Percentiles rank a stretch among this genome's conserved stretches.
Evolutionary conservation across 805 yeast species (phyloP).

Genomic region (Kodamaea kaohsiungensis): DNA sequence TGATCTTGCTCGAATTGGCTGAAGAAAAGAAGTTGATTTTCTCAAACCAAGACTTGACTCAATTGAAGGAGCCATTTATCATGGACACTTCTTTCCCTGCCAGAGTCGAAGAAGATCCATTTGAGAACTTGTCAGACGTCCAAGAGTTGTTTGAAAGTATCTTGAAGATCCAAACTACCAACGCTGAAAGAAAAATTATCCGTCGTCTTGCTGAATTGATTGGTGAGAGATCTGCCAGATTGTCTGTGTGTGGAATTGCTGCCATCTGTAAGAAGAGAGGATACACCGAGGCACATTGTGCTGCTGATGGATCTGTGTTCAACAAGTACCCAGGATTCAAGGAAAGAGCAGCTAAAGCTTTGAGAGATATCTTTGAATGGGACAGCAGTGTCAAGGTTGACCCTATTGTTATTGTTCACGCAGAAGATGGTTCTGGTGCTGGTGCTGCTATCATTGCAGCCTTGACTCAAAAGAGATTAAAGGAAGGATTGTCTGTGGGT

Average conservation of each 20-base stretch:
- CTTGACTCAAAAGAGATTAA: constrained; percentile 77
- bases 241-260: constrained; percentile 93
- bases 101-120: constrained; percentile 83
- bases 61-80: constrained; percentile 62
- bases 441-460: constrained; percentile 99
- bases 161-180: constrained; percentile 66
- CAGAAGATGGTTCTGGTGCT: constrained; percentile 98
- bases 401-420: constrained; percentile 84
- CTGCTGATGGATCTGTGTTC: constrained; percentile 96
- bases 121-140: constrained; percentile 77
- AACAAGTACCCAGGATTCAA: constrained; percentile 92
- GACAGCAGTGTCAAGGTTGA: constrained; percentile 47
- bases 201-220: constrained; percentile 82
- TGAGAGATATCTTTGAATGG: constrained; percentile 91
- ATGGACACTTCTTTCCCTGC: constrained; percentile 92
- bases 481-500: constrained; percentile 70
- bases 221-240: constrained; percentile 90
- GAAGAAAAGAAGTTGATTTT: constrained; percentile 63
- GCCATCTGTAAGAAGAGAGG: constrained; percentile 89
- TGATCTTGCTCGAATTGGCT: constrained; percentile 72
- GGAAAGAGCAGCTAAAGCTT: constrained; percentile 83
- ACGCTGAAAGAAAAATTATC: constrained; percentile 77
- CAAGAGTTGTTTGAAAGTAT: constrained; percentile 60
- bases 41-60: constrained; percentile 63
- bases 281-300: constrained; percentile 77